phyloP scores from a whole-genome alignment of 2,329 filamentous ascomycete species.

The Cordyceps militaris region DNA sequence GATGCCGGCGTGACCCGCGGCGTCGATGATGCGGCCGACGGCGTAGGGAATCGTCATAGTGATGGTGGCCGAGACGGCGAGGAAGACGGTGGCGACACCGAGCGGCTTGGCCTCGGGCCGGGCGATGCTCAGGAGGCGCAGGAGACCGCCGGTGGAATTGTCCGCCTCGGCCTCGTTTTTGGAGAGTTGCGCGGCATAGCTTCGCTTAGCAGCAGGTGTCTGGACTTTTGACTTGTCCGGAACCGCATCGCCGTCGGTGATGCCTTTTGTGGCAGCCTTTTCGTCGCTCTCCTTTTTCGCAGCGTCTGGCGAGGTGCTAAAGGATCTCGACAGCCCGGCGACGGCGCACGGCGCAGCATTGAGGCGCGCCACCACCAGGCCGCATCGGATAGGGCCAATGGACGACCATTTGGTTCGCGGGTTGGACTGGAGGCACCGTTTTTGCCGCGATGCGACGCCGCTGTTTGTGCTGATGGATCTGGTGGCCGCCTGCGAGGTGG shows the following conservation, averaged over 20 bases:
- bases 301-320: not conserved
- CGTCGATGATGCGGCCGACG: conserved; percentile 90
- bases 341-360: not conserved
- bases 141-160: conserved; percentile 62
- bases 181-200: conserved; percentile 77
- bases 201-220: conserved; percentile 65
- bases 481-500: not conserved
- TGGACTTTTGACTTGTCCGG: not conserved
- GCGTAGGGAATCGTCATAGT: conserved; percentile 97
- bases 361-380: not conserved
- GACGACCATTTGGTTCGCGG: not conserved
- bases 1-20: conserved; percentile 66
- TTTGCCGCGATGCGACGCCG: not conserved
- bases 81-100: conserved; percentile 68
- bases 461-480: not conserved
- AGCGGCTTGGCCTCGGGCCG: conserved; percentile 76
- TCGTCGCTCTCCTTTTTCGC: conserved; percentile 15
- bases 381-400: not conserved
- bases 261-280: conserved; percentile 51
- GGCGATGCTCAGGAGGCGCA: conserved; percentile 84
- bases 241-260: conserved; percentile 66
- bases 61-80: conserved; percentile 86
- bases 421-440: not conserved
- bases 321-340: not conserved
- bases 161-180: conserved; percentile 62